phyloP scores from a whole-genome alignment of 805 yeast species.

The Pichia pseudocactophila region DNA sequence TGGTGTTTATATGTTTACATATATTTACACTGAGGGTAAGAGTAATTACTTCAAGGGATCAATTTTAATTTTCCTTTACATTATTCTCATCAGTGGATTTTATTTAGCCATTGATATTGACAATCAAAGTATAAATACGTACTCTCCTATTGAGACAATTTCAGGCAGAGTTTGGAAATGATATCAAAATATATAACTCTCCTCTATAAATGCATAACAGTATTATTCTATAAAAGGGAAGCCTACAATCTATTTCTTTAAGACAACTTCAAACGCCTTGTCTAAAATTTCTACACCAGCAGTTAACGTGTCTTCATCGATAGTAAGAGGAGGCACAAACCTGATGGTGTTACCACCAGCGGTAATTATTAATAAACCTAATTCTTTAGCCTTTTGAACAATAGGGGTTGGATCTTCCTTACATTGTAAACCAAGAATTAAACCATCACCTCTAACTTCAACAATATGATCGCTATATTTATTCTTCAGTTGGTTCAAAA shows the following conservation, averaged over 20 bases:
- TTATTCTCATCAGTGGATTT: constrained; percentile 73
- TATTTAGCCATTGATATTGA: constrained; percentile 47
- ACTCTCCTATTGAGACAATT: neutral
- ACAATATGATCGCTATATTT: constrained; percentile 53
- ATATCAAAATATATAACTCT: neutral
- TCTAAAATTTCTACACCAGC: constrained; percentile 69
- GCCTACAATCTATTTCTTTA: constrained; percentile 4
- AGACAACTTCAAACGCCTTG: constrained; percentile 37
- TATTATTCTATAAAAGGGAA: too few species aligned
- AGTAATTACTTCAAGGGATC: constrained; percentile 95
- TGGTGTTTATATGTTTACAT: constrained; percentile 83
- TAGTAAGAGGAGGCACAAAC: constrained; percentile 86
- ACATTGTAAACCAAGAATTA: constrained; percentile 78
- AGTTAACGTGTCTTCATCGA: constrained; percentile 56
- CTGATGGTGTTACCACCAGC: constrained; percentile 90
- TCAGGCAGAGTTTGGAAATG: constrained; percentile 5
- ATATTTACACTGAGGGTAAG: constrained; percentile 93
- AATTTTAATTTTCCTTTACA: constrained; percentile 69
- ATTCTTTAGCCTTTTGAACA: constrained; percentile 62
- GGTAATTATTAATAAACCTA: constrained; percentile 77
- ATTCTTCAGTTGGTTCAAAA: constrained; percentile 40
- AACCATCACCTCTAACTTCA: constrained; percentile 81
- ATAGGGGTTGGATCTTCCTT: constrained; percentile 51
- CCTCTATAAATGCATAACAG: neutral
- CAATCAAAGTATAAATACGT: constrained; percentile 9